These are phyloP conservation scores for Eimeria falciformis DNA, from an alignment of 169 alveolate genomes.

Conservation along the genomic window DNA sequence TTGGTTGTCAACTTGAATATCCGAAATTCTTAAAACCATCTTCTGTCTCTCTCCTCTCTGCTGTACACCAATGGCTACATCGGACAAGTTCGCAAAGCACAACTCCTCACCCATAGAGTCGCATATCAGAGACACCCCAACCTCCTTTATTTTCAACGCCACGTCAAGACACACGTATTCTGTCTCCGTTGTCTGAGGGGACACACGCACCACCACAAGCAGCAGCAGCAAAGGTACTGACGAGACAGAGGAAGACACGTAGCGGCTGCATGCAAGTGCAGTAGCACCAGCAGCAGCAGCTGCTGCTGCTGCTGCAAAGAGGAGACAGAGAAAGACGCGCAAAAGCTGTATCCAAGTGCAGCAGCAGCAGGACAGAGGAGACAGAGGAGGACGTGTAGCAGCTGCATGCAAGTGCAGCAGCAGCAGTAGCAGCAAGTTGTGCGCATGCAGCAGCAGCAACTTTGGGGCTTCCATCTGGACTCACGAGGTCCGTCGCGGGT, in stretches of 20 bases:
- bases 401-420: background rate
- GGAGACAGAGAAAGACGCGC: no score
- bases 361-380: background rate
- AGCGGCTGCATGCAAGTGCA: no score
- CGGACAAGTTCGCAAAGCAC: constrained; percentile 1
- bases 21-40: constrained; percentile 84
- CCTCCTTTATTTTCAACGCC: constrained; percentile 8
- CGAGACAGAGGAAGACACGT: no score
- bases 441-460: constrained; percentile 6
- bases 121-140: constrained; percentile 19
- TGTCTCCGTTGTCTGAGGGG: background rate
- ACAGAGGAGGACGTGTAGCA: no score
- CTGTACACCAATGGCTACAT: constrained; percentile 72
- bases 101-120: constrained; percentile 13
- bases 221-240: background rate
- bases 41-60: constrained; percentile 88
- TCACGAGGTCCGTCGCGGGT: no score
- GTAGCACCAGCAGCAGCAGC: background rate
- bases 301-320: background rate
- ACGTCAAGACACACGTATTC: background rate
- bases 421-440: background rate
- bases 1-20: constrained; percentile 88
- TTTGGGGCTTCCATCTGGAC: no score
- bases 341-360: no score
- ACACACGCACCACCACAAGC: background rate